These are phyloP conservation scores for Westerdykella aurantiaca DNA, from an alignment of 2,329 filamentous ascomycete genomes.

Conservation along the genomic window DNA sequence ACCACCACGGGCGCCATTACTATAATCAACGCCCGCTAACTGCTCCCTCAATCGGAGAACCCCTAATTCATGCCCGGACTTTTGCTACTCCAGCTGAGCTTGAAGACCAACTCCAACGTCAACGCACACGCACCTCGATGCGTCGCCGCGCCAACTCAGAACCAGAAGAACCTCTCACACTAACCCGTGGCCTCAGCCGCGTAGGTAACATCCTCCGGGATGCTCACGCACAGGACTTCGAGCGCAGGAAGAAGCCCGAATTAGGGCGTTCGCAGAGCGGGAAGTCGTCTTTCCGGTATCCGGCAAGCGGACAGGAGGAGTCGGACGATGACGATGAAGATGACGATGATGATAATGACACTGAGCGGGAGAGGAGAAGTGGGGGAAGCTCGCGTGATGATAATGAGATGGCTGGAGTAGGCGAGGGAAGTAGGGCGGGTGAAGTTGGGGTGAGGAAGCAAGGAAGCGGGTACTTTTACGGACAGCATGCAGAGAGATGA, in stretches of 20 bases:
- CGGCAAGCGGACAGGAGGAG: conserved; percentile 19
- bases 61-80: conserved; percentile 2
- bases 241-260: conserved; percentile 61
- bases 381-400: no score
- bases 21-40: neutral
- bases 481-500: no score
- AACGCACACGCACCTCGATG: conserved; percentile 8
- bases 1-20: conserved; percentile 15
- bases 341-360: conserved; percentile 21
- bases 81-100: conserved; percentile 8
- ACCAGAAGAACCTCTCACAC: conserved; percentile 25
- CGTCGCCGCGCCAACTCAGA: conserved; percentile 17
- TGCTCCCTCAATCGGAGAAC: neutral
- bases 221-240: conserved; percentile 88
- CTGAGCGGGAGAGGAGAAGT: neutral
- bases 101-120: conserved; percentile 1
- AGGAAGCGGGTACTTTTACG: no score
- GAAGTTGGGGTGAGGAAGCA: no score
- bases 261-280: conserved; percentile 25
- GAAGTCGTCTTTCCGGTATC: conserved; percentile 1
- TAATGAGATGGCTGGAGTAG: no score
- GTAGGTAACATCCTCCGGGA: conserved; percentile 67
- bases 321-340: conserved; percentile 30
- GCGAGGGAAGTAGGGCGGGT: no score
- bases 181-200: conserved; percentile 43